Evolutionary conservation across 257 asterid species (phyloP).

Genomic region (Nicotiana benthamiana): DNA sequence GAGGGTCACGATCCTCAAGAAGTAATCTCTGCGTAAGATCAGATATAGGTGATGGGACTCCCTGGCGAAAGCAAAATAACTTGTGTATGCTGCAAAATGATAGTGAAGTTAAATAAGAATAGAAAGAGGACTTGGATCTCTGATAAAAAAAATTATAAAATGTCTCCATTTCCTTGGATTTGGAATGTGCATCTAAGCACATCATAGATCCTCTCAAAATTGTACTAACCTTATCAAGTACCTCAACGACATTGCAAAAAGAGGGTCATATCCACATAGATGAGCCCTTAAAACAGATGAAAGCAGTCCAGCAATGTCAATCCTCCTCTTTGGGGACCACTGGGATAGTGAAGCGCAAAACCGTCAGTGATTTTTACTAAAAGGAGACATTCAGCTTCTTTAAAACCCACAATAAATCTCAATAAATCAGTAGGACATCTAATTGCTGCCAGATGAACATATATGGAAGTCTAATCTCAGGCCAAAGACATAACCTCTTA

Average conservation of each 20-base stretch:
- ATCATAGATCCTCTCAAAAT: neutral
- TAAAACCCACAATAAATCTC: neutral
- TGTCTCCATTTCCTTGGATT: neutral
- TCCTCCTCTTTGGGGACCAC: constrained; percentile 95
- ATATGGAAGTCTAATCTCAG: constrained; percentile 1
- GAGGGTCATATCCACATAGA: constrained; percentile 79
- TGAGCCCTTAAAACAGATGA: constrained; percentile 81
- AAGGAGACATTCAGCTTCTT: neutral
- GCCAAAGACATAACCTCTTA: constrained; percentile 17
- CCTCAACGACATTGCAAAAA: constrained; percentile 84
- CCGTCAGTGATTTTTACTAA: neutral
- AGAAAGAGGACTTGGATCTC: neutral
- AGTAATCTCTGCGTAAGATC: constrained; percentile 95
- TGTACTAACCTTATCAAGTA: constrained; percentile 67
- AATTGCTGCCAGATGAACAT: constrained; percentile 3
- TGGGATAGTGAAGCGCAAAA: constrained; percentile 27
- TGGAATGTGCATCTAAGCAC: neutral
- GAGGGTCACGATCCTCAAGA: constrained; percentile 93
- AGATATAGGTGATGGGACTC: constrained; percentile 72
- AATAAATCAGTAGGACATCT: neutral
- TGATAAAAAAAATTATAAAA: neutral
- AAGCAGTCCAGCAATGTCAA: constrained; percentile 81
- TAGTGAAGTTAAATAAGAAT: neutral
- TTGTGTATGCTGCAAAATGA: constrained; percentile 73
- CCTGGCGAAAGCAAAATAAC: constrained; percentile 82